phyloP scores from a whole-genome alignment of 2,329 filamentous ascomycete species.

The Aspergillus quadrilineatus region DNA sequence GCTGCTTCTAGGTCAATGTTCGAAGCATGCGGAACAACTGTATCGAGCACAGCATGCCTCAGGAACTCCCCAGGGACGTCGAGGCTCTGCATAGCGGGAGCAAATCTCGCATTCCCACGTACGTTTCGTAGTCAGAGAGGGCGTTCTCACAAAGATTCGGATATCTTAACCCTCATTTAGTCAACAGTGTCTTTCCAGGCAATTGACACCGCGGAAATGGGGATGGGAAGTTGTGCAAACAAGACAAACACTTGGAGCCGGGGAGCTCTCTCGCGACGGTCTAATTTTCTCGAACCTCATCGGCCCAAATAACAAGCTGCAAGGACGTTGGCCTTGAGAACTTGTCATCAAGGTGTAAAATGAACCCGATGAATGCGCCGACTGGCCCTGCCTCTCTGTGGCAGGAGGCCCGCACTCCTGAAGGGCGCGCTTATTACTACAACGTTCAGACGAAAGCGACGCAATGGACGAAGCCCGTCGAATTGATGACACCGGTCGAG shows the following conservation, averaged over 20 bases:
- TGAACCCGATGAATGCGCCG: conserved; percentile 60
- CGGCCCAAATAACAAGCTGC: background rate
- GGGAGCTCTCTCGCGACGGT: conserved; percentile 25
- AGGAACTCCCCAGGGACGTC: conserved; percentile 43
- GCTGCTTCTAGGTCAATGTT: conserved; percentile 41
- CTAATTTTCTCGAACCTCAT: conserved; percentile 22
- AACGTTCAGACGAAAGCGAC: conserved; percentile 82
- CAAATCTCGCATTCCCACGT: conserved; percentile 24
- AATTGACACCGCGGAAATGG: conserved; percentile 6
- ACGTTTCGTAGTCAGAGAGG: background rate
- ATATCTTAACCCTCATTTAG: background rate
- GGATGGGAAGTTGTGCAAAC: conserved; percentile 24
- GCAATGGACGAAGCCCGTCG: conserved; percentile 91
- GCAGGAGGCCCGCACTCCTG: conserved; percentile 77
- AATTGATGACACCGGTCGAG: conserved; percentile 80
- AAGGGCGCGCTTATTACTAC: conserved; percentile 89
- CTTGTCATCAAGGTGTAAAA: conserved; percentile 17
- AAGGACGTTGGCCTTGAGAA: conserved; percentile 10
- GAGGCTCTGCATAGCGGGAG: conserved; percentile 34
- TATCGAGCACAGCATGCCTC: conserved; percentile 44
- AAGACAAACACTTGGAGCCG: conserved; percentile 27
- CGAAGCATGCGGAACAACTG: conserved; percentile 45
- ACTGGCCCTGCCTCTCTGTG: conserved; percentile 59
- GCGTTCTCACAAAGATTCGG: background rate
- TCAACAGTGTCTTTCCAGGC: background rate